Percentiles rank a stretch among this genome's conserved stretches.
Evolutionary conservation across 75 land plant genomes (phyloP).

Genomic region (Isoetes taiwanensis): DNA sequence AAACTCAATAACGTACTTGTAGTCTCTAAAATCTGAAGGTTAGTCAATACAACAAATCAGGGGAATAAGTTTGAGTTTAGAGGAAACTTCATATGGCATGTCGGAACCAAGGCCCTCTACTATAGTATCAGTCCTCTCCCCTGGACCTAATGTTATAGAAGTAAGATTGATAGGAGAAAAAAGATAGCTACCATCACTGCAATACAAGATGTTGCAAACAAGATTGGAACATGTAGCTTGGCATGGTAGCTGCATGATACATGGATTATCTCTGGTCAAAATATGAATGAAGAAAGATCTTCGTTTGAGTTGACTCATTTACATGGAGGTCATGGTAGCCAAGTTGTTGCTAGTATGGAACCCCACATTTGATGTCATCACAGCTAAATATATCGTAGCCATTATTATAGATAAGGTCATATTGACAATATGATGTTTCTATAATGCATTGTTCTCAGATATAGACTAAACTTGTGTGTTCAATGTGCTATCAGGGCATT

Average conservation of each 20-base stretch:
- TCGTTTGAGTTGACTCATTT: conserved; percentile 53
- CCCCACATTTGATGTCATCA: conserved; percentile 96
- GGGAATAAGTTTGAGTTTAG: too few species aligned
- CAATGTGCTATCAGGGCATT: conserved; percentile 11
- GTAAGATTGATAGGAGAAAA: too few species aligned
- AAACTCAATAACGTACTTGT: too few species aligned
- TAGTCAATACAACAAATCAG: too few species aligned
- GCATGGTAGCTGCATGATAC: conserved; percentile 76
- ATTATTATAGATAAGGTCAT: conserved; percentile 95
- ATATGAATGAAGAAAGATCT: conserved; percentile 84
- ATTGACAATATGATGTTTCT: too few species aligned
- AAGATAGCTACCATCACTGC: too few species aligned
- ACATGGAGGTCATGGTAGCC: conserved; percentile 80
- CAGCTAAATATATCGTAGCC: conserved; percentile 61
- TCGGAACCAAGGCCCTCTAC: too few species aligned
- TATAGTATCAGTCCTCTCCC: too few species aligned
- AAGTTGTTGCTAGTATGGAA: conserved; percentile 88
- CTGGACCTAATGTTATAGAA: too few species aligned
- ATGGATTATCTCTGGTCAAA: conserved; percentile 55
- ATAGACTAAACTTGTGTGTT: too few species aligned
- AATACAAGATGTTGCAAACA: conserved; percentile 95
- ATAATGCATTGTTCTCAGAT: background rate
- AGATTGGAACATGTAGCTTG: conserved; percentile 91
- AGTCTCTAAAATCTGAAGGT: too few species aligned
- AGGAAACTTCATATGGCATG: too few species aligned